Evolutionary conservation across 257 asterid genomes (phyloP).

Genomic region (Plectranthus barbatus): DNA sequence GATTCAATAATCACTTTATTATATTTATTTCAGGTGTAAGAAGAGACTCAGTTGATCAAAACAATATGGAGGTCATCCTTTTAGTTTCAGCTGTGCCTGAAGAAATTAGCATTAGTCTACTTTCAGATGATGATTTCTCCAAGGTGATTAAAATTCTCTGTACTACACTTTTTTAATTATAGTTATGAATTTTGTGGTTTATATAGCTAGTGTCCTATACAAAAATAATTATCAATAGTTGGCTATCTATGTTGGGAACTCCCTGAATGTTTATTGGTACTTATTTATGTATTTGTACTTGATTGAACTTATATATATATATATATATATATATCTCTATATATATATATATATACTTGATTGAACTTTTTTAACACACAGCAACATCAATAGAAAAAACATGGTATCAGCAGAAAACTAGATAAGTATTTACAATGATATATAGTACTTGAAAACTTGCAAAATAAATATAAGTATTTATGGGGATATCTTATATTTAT

Average conservation of each 20-base stretch:
- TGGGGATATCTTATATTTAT: background rate
- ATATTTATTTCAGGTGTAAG: slow-evolving; percentile 35
- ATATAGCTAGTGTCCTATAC: background rate
- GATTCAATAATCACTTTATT: slow-evolving; percentile 3
- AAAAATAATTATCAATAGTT: background rate
- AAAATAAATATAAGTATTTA: background rate
- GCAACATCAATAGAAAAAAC: background rate
- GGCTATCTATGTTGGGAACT: background rate
- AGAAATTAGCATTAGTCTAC: slow-evolving; percentile 28
- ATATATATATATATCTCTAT: too few species aligned
- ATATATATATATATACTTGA: too few species aligned
- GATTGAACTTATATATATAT: background rate
- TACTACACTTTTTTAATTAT: background rate
- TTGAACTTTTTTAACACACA: background rate
- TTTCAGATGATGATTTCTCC: slow-evolving; percentile 44
- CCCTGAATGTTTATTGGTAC: background rate
- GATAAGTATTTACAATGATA: background rate
- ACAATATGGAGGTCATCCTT: slow-evolving; percentile 27
- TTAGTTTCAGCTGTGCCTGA: slow-evolving; percentile 29
- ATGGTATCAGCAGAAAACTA: background rate
- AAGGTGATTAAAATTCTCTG: slow-evolving; percentile 33
- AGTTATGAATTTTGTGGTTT: background rate
- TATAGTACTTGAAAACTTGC: background rate
- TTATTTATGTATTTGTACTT: background rate
- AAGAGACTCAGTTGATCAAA: slow-evolving; percentile 22